Evolutionary conservation across 1,284 basidiomycete genomes (phyloP).

Genomic region (Ganoderma lingzhi): DNA sequence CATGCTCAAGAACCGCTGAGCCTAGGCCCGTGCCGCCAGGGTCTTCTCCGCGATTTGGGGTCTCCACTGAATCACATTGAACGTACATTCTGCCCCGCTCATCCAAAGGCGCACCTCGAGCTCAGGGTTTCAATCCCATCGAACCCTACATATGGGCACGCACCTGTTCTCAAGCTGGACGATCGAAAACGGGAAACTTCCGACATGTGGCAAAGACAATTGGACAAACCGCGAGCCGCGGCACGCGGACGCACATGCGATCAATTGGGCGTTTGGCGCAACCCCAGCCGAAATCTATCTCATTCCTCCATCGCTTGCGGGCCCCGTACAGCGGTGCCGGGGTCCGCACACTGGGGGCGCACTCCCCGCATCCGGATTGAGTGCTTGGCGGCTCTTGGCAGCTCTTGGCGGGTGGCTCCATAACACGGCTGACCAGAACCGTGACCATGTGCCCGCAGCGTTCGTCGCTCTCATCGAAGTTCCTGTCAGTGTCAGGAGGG

Average conservation of each 20-base stretch:
- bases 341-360: background rate
- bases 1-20: background rate
- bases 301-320: background rate
- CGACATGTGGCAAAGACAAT: slow-evolving; percentile 1
- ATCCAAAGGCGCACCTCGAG: background rate
- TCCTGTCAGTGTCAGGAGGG: background rate
- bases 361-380: background rate
- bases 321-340: background rate
- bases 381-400: background rate
- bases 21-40: background rate
- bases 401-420: background rate
- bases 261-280: background rate
- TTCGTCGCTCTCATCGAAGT: background rate
- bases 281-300: background rate
- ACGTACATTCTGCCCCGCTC: background rate
- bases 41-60: slow-evolving; percentile 8
- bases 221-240: background rate
- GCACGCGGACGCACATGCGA: background rate
- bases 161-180: background rate
- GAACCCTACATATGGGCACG: background rate
- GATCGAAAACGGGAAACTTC: background rate
- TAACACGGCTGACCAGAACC: background rate
- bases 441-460: background rate
- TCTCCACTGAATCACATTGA: background rate
- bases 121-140: background rate